phyloP scores from a whole-genome alignment of 768 basidiomycete species.

The Pisolithus albus region DNA sequence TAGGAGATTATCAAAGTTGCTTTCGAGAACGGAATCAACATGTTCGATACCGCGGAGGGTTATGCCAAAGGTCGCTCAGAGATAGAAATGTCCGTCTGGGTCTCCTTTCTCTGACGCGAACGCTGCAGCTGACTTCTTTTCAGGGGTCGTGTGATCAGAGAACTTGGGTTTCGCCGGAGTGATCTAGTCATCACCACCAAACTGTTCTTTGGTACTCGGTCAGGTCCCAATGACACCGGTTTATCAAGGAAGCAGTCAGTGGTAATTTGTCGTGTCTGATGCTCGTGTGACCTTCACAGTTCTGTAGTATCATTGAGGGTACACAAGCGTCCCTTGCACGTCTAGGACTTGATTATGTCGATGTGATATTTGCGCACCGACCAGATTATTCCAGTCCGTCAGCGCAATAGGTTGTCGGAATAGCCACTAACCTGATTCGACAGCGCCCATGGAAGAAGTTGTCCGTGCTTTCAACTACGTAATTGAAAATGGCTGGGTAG shows the following conservation, averaged over 20 bases:
- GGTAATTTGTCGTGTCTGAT: background rate
- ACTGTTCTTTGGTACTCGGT: conserved; percentile 48
- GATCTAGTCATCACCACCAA: conserved; percentile 54
- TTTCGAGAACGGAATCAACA: conserved; percentile 47
- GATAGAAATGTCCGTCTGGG: conserved; percentile 40
- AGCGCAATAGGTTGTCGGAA: background rate
- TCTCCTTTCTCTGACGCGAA: background rate
- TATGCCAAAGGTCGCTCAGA: conserved; percentile 46
- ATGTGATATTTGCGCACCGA: conserved; percentile 45
- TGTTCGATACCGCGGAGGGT: conserved; percentile 42
- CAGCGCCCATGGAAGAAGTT: conserved; percentile 45
- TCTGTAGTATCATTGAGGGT: conserved; percentile 48
- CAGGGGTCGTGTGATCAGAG: conserved; percentile 49
- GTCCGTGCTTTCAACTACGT: conserved; percentile 54
- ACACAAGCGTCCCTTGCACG: conserved; percentile 43
- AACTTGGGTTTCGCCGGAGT: conserved; percentile 42
- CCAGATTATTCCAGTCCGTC: conserved; percentile 32
- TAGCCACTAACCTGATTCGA: conserved; percentile 1
- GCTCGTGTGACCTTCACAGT: background rate
- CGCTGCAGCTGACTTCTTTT: background rate
- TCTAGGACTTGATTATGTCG: conserved; percentile 49
- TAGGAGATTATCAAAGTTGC: conserved; percentile 50
- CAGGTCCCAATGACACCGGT: conserved; percentile 38
- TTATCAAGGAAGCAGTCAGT: conserved; percentile 29
- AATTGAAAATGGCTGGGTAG: conserved; percentile 43